These are phyloP conservation scores for Tylopilus balloui DNA, from an alignment of 768 basidiomycete genomes.

Conservation along the genomic window DNA sequence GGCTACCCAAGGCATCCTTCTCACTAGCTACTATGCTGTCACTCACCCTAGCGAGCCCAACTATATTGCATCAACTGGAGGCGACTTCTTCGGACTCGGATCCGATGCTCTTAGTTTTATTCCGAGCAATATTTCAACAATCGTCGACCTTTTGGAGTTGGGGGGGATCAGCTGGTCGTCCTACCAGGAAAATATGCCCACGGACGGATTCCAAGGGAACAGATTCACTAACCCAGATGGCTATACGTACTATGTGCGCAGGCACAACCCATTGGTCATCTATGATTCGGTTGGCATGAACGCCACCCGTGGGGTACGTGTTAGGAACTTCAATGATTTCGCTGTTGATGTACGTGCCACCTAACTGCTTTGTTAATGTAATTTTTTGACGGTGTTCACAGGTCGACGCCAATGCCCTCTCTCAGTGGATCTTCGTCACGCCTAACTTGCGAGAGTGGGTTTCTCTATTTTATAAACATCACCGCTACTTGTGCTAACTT, in stretches of 20 bases:
- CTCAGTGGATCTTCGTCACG: slow-evolving; percentile 61
- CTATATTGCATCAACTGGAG: not conserved
- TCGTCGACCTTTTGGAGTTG: not conserved
- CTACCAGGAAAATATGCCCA: not conserved
- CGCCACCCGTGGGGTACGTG: not conserved
- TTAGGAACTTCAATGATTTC: not conserved
- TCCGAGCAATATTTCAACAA: not conserved
- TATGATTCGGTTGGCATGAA: not conserved
- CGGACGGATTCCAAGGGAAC: not conserved
- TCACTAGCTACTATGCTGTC: not conserved
- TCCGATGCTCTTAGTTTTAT: not conserved
- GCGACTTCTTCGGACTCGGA: not conserved
- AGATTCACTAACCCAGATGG: not conserved
- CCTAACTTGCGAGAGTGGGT: slow-evolving; percentile 45
- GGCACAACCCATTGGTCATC: not conserved
- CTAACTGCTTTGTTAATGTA: not conserved
- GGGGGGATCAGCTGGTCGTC: not conserved
- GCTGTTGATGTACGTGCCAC: not conserved
- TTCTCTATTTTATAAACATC: not conserved
- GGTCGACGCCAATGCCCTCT: slow-evolving; percentile 39
- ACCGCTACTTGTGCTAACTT: not conserved
- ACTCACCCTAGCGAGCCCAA: not conserved
- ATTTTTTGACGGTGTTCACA: not conserved
- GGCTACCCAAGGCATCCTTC: not conserved
- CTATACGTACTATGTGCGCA: not conserved